Evolutionary conservation across 768 basidiomycete genomes (phyloP).

Genomic region (Hericium rajendrae): DNA sequence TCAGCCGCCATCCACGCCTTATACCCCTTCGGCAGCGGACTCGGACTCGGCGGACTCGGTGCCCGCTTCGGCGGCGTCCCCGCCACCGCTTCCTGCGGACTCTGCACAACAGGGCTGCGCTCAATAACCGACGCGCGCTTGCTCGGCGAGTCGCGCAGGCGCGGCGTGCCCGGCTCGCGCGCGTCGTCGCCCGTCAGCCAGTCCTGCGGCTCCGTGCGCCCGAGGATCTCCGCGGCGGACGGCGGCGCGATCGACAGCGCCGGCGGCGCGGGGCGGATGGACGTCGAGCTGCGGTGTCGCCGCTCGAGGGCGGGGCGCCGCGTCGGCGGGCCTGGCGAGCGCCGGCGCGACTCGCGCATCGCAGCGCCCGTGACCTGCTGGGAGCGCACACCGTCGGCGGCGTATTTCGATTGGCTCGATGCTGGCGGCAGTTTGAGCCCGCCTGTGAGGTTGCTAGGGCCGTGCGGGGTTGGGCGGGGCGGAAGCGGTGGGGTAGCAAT

Average conservation of each 20-base stretch:
- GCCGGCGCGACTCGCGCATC: constrained; percentile 31
- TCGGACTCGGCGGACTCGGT: constrained; percentile 3
- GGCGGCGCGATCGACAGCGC: constrained; percentile 8
- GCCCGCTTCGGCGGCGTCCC: not conserved
- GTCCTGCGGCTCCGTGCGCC: constrained; percentile 35
- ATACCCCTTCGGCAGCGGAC: constrained; percentile 2
- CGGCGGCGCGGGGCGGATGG: constrained; percentile 1
- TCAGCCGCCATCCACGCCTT: not conserved
- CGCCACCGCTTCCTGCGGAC: constrained; percentile 19
- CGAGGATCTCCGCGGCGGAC: constrained; percentile 18
- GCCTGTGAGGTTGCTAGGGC: constrained; percentile 2
- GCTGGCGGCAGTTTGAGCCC: not conserved
- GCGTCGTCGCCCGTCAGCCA: constrained; percentile 71
- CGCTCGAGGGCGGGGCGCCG: constrained; percentile 38
- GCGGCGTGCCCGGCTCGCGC: constrained; percentile 23
- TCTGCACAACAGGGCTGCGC: constrained; percentile 21
- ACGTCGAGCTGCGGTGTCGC: constrained; percentile 38
- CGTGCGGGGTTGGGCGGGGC: not conserved
- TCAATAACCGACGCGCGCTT: constrained; percentile 62
- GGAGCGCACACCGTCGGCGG: constrained; percentile 38
- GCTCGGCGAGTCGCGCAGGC: constrained; percentile 60
- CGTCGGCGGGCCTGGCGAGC: constrained; percentile 7
- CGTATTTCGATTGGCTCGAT: not conserved
- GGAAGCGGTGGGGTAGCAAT: constrained; percentile 22
- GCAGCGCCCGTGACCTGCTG: constrained; percentile 46